Conservation (phyloP, 2,329 filamentous ascomycete species). For the Macrophomina phaseolina region DNA sequence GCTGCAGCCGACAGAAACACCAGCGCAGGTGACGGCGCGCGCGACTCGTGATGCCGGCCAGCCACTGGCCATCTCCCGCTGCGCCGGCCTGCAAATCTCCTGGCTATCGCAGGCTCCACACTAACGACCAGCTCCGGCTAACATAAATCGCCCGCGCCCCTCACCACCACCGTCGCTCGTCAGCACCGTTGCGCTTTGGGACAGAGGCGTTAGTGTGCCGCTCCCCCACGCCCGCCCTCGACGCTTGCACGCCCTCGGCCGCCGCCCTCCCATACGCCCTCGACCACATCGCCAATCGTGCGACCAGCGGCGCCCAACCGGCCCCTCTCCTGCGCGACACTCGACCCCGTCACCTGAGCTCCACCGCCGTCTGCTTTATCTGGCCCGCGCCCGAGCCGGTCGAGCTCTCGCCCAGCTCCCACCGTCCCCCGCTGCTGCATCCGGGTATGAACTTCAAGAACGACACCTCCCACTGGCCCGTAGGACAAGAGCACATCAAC, state of each 20-base stretch:
- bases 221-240: constrained; percentile 18
- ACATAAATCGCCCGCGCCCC: constrained; percentile 12
- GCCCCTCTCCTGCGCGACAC: constrained; percentile 13
- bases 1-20: constrained; percentile 20
- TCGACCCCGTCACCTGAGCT: constrained; percentile 10
- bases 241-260: neutral
- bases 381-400: neutral
- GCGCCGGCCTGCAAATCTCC: neutral
- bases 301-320: constrained; percentile 5
- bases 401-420: neutral
- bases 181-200: constrained; percentile 11
- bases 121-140: constrained; percentile 5
- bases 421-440: constrained; percentile 10
- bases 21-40: neutral
- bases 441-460: constrained; percentile 51
- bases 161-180: neutral
- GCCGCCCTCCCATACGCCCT: constrained; percentile 1
- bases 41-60: constrained; percentile 14
- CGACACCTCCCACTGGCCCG: constrained; percentile 50
- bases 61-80: neutral
- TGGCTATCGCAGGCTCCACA: neutral
- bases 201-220: constrained; percentile 8
- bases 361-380: constrained; percentile 18
- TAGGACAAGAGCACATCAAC: constrained; percentile 54
- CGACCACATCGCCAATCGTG: neutral